Evolutionary conservation across 805 yeast genomes (phyloP).

Genomic region (Starmerella bombi): DNA sequence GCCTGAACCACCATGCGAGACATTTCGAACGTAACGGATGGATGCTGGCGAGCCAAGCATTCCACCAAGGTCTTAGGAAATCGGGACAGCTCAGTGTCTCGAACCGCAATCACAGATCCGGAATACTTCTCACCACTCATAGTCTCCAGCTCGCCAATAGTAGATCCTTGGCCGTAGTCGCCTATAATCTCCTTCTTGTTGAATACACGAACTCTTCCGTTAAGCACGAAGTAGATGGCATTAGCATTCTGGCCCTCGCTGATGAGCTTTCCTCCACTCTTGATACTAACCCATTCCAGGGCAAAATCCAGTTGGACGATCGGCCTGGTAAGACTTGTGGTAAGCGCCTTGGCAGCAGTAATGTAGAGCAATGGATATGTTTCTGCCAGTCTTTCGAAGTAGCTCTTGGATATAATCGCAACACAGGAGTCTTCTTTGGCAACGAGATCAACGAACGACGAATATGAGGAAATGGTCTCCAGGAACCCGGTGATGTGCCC

Average conservation of each 20-base stretch:
- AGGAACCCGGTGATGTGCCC: slow-evolving; percentile 86
- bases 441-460: slow-evolving; percentile 50
- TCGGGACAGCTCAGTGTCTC: slow-evolving; percentile 89
- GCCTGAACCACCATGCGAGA: slow-evolving; percentile 66
- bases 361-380: slow-evolving; percentile 62
- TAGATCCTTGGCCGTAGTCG: slow-evolving; percentile 88
- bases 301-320: slow-evolving; percentile 76
- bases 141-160: slow-evolving; percentile 91
- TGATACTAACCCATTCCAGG: slow-evolving; percentile 82
- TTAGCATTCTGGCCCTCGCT: slow-evolving; percentile 78
- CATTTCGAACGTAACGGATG: slow-evolving; percentile 80
- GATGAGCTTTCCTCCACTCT: slow-evolving; percentile 72
- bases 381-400: slow-evolving; percentile 56
- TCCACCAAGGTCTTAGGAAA: slow-evolving; percentile 86
- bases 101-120: slow-evolving; percentile 59
- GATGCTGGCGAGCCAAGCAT: slow-evolving; percentile 66
- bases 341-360: slow-evolving; percentile 61
- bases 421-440: slow-evolving; percentile 52
- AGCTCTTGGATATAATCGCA: slow-evolving; percentile 54
- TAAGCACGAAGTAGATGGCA: slow-evolving; percentile 33
- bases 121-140: slow-evolving; percentile 55
- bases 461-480: slow-evolving; percentile 64
- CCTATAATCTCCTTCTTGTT: slow-evolving; percentile 33
- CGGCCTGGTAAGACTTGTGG: slow-evolving; percentile 51
- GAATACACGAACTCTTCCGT: slow-evolving; percentile 16